Evolutionary conservation across 176 grass and related monocot species (phyloP).

Genomic region (barley (Hordeum vulgare)): DNA sequence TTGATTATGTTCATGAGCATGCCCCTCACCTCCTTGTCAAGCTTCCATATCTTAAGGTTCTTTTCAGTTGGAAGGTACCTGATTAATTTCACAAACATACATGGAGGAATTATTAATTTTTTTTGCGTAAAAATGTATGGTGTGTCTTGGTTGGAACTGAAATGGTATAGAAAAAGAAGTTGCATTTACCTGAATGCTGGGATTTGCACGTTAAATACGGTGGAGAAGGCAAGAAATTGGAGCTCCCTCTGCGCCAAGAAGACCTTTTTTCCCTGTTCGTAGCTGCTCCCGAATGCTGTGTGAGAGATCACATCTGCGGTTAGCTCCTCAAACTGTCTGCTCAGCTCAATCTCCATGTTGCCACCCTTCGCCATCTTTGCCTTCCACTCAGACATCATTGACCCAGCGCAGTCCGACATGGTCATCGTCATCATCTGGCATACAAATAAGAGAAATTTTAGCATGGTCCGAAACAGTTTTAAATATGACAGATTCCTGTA

Average conservation of each 20-base stretch:
- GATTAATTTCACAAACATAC: background rate
- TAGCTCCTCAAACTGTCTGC: conserved; percentile 42
- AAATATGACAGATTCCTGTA: too few species aligned
- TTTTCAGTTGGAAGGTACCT: conserved; percentile 17
- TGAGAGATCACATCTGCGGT: conserved; percentile 56
- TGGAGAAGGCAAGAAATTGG: conserved; percentile 31
- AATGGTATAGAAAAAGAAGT: background rate
- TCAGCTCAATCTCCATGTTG: conserved; percentile 27
- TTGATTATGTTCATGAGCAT: conserved; percentile 25
- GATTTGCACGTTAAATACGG: background rate
- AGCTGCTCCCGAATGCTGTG: conserved; percentile 63
- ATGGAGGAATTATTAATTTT: background rate
- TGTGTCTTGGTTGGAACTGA: background rate
- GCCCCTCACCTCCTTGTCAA: conserved; percentile 14
- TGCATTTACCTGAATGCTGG: conserved; percentile 6
- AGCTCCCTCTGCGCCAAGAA: conserved; percentile 45
- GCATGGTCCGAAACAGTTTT: too few species aligned
- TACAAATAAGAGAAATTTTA: too few species aligned
- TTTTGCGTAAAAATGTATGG: background rate
- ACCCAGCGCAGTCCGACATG: too few species aligned
- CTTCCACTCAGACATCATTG: too few species aligned
- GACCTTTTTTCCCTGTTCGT: conserved; percentile 31
- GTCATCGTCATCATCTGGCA: too few species aligned
- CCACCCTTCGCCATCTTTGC: background rate
- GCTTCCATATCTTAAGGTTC: conserved; percentile 4